Percentiles rank a stretch among this genome's conserved stretches.
Conservation (phyloP, 768 basidiomycete species). For the Boletus insuetus region DNA sequence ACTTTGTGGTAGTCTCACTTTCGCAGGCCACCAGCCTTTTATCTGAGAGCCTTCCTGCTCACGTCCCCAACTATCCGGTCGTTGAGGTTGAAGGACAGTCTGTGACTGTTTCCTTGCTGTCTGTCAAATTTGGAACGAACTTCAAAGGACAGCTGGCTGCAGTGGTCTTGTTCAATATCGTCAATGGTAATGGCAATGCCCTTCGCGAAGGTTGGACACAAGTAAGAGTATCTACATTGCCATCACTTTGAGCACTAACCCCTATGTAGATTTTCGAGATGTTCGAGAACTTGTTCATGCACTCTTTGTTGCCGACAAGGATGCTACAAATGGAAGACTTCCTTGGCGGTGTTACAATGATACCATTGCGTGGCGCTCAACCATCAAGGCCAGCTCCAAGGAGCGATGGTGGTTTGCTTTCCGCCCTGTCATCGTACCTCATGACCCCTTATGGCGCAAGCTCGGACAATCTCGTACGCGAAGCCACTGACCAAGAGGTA, state of each 20-base stretch:
- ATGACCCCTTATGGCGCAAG: constrained; percentile 88
- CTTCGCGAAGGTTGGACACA: constrained; percentile 94
- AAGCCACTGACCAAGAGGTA: constrained; percentile 87
- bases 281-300: constrained; percentile 93
- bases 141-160: constrained; percentile 95
- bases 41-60: constrained; percentile 64
- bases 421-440: constrained; percentile 91
- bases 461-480: constrained; percentile 73
- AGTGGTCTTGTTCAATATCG: constrained; percentile 95
- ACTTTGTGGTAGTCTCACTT: constrained; percentile 90
- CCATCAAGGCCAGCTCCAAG: constrained; percentile 59
- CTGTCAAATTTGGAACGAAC: constrained; percentile 91
- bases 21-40: constrained; percentile 89
- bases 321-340: constrained; percentile 99
- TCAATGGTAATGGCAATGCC: constrained; percentile 93
- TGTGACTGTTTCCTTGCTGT: constrained; percentile 87
- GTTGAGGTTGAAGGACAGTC: constrained; percentile 88
- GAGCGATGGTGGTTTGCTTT: constrained; percentile 88
- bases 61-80: constrained; percentile 81
- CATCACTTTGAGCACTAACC: background rate
- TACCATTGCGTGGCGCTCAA: constrained; percentile 79
- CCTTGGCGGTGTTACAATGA: constrained; percentile 89
- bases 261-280: constrained; percentile 87
- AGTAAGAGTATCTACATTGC: constrained; percentile 39
- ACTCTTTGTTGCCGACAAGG: constrained; percentile 83